A percentile compares a stretch with the other conserved stretches of the same genome.
phyloP scores from a whole-genome alignment of 495 filamentous ascomycete genomes.

The Tuber microsphaerosporum region DNA sequence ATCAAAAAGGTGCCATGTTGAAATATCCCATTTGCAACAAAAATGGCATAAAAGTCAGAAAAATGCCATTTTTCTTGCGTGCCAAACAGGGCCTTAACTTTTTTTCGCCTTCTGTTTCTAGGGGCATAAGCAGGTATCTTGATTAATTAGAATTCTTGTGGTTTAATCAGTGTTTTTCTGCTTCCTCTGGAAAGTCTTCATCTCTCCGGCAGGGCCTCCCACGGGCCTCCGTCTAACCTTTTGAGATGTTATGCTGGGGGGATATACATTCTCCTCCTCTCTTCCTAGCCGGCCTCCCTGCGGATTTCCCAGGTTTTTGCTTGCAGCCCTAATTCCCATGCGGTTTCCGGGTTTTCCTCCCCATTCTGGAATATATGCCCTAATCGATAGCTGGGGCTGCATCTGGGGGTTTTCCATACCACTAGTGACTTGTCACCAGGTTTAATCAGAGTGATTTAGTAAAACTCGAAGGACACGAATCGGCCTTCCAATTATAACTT shows the following conservation, averaged over 20 bases:
- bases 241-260: neutral
- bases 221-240: neutral
- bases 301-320: neutral
- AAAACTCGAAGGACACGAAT: neutral
- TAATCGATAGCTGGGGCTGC: neutral
- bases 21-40: too few relatives aligned
- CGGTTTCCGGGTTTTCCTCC: neutral
- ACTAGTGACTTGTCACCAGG: too few relatives aligned
- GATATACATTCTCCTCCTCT: neutral
- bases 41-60: too few relatives aligned
- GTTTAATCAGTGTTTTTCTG: neutral
- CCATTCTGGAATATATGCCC: neutral
- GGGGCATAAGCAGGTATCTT: neutral
- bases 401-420: neutral
- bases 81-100: too few relatives aligned
- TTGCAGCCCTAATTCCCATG: neutral
- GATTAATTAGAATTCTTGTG: neutral
- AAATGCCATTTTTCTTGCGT: too few relatives aligned
- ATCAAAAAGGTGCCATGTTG: too few relatives aligned
- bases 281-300: neutral
- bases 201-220: neutral
- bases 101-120: neutral
- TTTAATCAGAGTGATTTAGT: neutral
- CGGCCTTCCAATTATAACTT: neutral
- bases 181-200: neutral